Evolutionary conservation across 2,329 filamentous ascomycete genomes (phyloP).

Genomic region (Ceratocystis smalleyi): DNA sequence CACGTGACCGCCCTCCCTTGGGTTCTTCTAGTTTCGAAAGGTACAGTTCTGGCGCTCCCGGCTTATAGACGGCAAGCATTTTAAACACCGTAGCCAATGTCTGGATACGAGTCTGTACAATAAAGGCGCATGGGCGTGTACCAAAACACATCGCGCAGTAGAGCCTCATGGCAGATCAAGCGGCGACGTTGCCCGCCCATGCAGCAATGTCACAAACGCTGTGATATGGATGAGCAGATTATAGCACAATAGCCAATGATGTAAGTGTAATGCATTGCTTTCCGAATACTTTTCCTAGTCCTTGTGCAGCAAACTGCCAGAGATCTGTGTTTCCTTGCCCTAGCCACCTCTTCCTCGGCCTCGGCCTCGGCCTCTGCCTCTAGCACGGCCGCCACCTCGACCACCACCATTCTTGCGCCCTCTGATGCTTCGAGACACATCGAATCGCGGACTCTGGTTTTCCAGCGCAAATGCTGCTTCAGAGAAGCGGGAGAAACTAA

Average conservation of each 20-base stretch:
- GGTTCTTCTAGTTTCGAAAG: neutral
- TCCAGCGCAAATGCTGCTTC: constrained; percentile 71
- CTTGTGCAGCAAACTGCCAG: too few species aligned
- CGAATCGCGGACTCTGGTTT: constrained; percentile 47
- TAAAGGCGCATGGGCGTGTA: neutral
- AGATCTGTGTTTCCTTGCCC: neutral
- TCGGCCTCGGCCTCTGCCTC: constrained; percentile 27
- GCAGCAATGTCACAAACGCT: neutral
- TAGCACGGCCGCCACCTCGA: constrained; percentile 27
- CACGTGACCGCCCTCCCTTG: neutral
- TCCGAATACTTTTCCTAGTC: neutral
- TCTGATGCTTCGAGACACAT: constrained; percentile 23
- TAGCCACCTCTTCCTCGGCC: constrained; percentile 1
- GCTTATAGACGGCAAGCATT: neutral
- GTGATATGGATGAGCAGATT: too few species aligned
- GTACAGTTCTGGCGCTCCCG: neutral
- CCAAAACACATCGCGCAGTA: neutral
- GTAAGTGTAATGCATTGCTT: neutral
- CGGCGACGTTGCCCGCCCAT: neutral
- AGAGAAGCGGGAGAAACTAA: constrained; percentile 69
- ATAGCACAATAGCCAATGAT: neutral
- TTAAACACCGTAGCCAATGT: neutral
- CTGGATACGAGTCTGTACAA: neutral
- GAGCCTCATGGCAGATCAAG: neutral
- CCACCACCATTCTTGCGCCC: constrained; percentile 27